A percentile compares a stretch with the other conserved stretches of the same genome.
phyloP scores from a whole-genome alignment of 176 grass and related monocot species.

The Coix lacrymajobi region DNA sequence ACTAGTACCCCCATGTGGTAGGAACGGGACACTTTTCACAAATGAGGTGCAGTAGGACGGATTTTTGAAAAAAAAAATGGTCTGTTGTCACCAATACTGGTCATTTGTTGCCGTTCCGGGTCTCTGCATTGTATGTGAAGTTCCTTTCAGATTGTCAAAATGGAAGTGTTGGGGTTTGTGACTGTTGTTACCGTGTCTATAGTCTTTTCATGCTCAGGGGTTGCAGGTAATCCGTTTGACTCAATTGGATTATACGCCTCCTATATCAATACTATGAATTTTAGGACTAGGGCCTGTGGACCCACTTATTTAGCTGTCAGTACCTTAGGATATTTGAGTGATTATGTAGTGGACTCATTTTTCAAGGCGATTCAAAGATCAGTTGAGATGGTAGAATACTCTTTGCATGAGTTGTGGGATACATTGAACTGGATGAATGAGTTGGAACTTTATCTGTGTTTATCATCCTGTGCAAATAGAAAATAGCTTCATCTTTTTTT shows the following conservation, averaged over 20 bases:
- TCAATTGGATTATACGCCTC: slow-evolving; percentile 5
- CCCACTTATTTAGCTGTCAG: not conserved
- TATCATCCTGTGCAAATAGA: not conserved
- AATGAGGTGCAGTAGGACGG: not conserved
- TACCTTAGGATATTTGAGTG: slow-evolving; percentile 1
- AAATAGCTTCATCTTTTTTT: not conserved
- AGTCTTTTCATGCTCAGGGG: not conserved
- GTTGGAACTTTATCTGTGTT: not conserved
- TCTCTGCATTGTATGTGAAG: slow-evolving; percentile 4
- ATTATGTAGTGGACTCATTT: not conserved
- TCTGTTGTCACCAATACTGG: not conserved
- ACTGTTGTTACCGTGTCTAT: not conserved
- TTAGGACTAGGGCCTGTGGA: not conserved
- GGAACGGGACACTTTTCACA: not conserved
- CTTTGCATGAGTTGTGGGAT: not conserved
- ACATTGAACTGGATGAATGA: not conserved
- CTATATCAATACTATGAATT: not conserved
- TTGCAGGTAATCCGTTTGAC: not conserved
- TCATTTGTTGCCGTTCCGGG: not conserved
- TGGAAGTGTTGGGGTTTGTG: not conserved
- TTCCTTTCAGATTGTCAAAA: not conserved
- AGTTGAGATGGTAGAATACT: not conserved
- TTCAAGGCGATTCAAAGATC: not conserved
- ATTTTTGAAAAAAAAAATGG: not conserved
- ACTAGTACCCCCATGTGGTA: slow-evolving; percentile 14